Evolutionary conservation across 1,284 basidiomycete genomes (phyloP).

Genomic region (Athelia psychrophila): DNA sequence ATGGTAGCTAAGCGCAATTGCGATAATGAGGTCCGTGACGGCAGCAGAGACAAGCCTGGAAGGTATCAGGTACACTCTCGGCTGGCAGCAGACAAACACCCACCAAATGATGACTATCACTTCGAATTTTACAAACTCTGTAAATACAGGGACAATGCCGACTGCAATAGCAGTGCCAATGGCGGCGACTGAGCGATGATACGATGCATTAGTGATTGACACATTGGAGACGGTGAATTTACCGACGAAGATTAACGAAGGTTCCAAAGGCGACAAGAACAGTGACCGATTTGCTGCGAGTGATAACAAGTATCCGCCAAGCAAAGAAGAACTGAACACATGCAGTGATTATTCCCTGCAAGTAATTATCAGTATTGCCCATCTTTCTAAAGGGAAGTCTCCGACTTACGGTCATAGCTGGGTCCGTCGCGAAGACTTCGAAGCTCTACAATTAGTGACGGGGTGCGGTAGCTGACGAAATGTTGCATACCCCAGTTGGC

Average conservation of each 20-base stretch:
- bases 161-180: slow-evolving; percentile 32
- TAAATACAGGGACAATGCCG: slow-evolving; percentile 29
- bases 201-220: background rate
- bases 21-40: slow-evolving; percentile 28
- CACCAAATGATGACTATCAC: slow-evolving; percentile 33
- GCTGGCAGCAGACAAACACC: background rate
- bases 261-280: slow-evolving; percentile 13
- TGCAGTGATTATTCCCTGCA: slow-evolving; percentile 26
- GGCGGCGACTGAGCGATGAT: slow-evolving; percentile 19
- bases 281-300: slow-evolving; percentile 15
- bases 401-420: slow-evolving; percentile 9
- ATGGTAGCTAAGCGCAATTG: slow-evolving; percentile 27
- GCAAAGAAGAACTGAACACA: slow-evolving; percentile 35
- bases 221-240: background rate
- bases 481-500: slow-evolving; percentile 9
- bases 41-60: slow-evolving; percentile 25
- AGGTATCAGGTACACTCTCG: background rate
- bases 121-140: slow-evolving; percentile 32
- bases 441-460: background rate
- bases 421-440: slow-evolving; percentile 5
- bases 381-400: background rate
- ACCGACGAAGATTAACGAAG: slow-evolving; percentile 10
- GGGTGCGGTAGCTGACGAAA: background rate
- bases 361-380: background rate
- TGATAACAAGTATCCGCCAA: slow-evolving; percentile 27